These are phyloP conservation scores for Penicillium vulpinum DNA, from an alignment of 2,329 filamentous ascomycete species.

Conservation along the genomic window DNA sequence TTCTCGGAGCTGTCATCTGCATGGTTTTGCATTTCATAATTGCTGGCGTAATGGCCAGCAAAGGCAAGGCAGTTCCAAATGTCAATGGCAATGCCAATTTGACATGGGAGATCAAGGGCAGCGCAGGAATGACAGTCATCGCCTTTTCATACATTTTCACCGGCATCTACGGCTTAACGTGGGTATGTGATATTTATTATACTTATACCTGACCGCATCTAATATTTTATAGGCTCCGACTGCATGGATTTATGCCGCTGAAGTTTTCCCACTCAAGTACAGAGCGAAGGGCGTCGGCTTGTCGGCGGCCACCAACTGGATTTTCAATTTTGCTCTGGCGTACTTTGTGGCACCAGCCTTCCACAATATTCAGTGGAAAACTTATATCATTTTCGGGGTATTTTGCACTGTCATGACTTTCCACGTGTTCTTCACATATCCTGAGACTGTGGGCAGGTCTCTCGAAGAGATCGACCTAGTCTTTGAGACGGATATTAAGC, in stretches of 20 bases:
- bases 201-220: not conserved
- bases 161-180: slow-evolving; percentile 37
- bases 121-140: slow-evolving; percentile 59
- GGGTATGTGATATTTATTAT: slow-evolving; percentile 39
- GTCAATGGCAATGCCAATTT: slow-evolving; percentile 51
- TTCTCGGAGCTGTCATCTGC: slow-evolving; percentile 49
- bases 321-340: slow-evolving; percentile 57
- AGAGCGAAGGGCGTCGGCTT: slow-evolving; percentile 65
- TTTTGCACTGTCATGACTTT: slow-evolving; percentile 70
- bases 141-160: slow-evolving; percentile 61
- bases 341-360: slow-evolving; percentile 61
- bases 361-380: slow-evolving; percentile 59
- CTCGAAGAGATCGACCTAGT: slow-evolving; percentile 76
- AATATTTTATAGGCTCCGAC: slow-evolving; percentile 49
- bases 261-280: slow-evolving; percentile 65
- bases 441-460: slow-evolving; percentile 68
- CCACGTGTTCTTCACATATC: slow-evolving; percentile 67
- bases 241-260: slow-evolving; percentile 60
- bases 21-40: slow-evolving; percentile 55
- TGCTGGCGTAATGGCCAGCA: slow-evolving; percentile 53
- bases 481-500: slow-evolving; percentile 49
- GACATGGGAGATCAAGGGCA: slow-evolving; percentile 50
- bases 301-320: slow-evolving; percentile 63
- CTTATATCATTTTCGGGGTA: slow-evolving; percentile 74
- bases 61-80: slow-evolving; percentile 48